Percentiles rank a stretch among this genome's conserved stretches.
phyloP scores from a whole-genome alignment of 805 yeast genomes.

The Starmerella vitae region DNA sequence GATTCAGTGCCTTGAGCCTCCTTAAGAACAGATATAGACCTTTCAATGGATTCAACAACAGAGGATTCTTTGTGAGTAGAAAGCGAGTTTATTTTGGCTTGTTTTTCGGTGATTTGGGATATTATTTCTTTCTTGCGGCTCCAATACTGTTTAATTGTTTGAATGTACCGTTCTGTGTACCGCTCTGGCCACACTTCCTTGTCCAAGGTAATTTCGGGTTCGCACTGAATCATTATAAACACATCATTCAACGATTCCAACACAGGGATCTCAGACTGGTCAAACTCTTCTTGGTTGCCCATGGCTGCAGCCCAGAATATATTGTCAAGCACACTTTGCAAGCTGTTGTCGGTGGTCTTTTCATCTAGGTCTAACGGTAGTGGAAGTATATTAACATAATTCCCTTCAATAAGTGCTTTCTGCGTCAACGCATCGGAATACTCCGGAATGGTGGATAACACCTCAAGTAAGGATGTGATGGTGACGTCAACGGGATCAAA shows the following conservation, averaged over 20 bases:
- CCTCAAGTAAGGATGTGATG: neutral
- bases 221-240: conserved; percentile 6
- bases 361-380: conserved; percentile 1
- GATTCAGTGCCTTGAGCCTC: neutral
- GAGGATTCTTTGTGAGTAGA: neutral
- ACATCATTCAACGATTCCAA: conserved; percentile 5
- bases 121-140: neutral
- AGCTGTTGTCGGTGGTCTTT: neutral
- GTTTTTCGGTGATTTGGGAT: neutral
- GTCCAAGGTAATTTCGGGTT: neutral
- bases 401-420: neutral
- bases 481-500: neutral
- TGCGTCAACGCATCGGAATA: neutral
- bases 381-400: conserved; percentile 1
- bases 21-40: neutral
- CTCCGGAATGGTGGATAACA: conserved; percentile 1
- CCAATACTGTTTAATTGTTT: conserved; percentile 1
- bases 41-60: neutral
- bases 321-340: conserved; percentile 7
- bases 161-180: neutral
- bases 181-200: conserved; percentile 9
- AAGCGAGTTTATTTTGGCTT: neutral
- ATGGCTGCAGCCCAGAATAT: conserved; percentile 8
- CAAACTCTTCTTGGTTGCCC: neutral
- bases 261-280: conserved; percentile 5